These are phyloP conservation scores for Didymella pinodella DNA, from an alignment of 2,329 filamentous ascomycete species.

Conservation along the genomic window DNA sequence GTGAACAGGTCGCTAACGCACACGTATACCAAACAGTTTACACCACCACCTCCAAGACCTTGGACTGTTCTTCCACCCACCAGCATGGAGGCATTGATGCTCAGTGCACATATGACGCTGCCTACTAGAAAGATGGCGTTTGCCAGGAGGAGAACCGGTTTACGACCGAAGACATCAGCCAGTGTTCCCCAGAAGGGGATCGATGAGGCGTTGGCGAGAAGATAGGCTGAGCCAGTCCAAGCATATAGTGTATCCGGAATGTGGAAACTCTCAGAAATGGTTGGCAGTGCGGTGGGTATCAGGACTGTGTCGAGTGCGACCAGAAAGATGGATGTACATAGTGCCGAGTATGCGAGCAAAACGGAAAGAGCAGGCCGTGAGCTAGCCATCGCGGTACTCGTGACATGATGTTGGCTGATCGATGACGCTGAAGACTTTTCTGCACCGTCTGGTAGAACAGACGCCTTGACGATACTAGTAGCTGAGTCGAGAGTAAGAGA, in stretches of 20 bases:
- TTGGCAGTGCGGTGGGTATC: slow-evolving; percentile 71
- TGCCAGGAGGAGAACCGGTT: slow-evolving; percentile 45
- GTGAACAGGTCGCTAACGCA: slow-evolving; percentile 64
- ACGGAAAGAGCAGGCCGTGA: slow-evolving; percentile 9
- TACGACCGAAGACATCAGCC: slow-evolving; percentile 51
- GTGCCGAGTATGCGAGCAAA: slow-evolving; percentile 41
- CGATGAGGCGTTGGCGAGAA: slow-evolving; percentile 50
- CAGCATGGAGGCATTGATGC: slow-evolving; percentile 59
- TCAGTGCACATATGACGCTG: slow-evolving; percentile 60
- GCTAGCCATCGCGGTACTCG: background rate
- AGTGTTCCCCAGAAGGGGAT: slow-evolving; percentile 54
- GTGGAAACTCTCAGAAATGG: slow-evolving; percentile 69
- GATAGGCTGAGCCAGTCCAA: slow-evolving; percentile 70
- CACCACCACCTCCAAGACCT: slow-evolving; percentile 62
- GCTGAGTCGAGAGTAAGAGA: slow-evolving; percentile 17
- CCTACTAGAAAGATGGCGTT: slow-evolving; percentile 58
- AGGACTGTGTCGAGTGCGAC: slow-evolving; percentile 62
- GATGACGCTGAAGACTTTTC: slow-evolving; percentile 3
- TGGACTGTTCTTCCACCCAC: slow-evolving; percentile 63
- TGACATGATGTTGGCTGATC: background rate
- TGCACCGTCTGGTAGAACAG: background rate
- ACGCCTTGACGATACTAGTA: slow-evolving; percentile 1
- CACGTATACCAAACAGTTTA: slow-evolving; percentile 62
- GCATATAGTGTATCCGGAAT: slow-evolving; percentile 73
- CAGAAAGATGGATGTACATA: slow-evolving; percentile 51